phyloP scores from a whole-genome alignment of 768 basidiomycete species.

The Mycena rebaudengoi region DNA sequence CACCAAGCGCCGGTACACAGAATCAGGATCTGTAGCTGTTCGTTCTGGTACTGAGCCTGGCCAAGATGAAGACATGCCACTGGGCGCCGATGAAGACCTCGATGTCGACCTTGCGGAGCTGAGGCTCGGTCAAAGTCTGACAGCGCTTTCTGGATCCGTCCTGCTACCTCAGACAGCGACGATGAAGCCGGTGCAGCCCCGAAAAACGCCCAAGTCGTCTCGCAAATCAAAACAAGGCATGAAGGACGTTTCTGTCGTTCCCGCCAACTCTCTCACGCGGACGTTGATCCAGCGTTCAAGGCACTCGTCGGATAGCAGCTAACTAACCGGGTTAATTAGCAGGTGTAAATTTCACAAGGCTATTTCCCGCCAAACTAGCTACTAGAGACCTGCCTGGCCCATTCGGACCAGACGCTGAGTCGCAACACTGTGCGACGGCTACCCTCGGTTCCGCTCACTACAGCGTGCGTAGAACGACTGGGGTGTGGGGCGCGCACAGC shows the following conservation, averaged over 20 bases:
- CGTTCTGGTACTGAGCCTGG: constrained; percentile 72
- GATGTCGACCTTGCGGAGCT: constrained; percentile 91
- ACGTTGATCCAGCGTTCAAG: constrained; percentile 96
- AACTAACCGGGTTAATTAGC: no score
- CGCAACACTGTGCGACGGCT: constrained; percentile 87
- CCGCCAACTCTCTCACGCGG: constrained; percentile 88
- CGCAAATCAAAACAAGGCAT: constrained; percentile 44
- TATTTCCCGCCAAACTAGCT: no score
- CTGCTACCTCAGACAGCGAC: constrained; percentile 53
- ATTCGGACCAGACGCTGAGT: constrained; percentile 84
- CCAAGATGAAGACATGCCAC: constrained; percentile 59
- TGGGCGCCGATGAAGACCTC: constrained; percentile 70
- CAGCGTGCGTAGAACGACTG: constrained; percentile 89
- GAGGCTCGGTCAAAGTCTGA: constrained; percentile 89
- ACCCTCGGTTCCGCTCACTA: constrained; percentile 86
- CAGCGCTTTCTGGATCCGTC: constrained; percentile 67
- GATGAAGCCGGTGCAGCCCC: constrained; percentile 43
- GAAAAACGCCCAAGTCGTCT: constrained; percentile 29
- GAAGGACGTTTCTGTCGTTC: constrained; percentile 55
- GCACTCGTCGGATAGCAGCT: constrained; percentile 92
- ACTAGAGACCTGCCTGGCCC: constrained; percentile 85
- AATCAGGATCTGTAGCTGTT: constrained; percentile 67
- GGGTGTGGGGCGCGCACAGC: constrained; percentile 76
- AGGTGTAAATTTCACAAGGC: no score
- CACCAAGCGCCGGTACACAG: constrained; percentile 75